Base-by-base conservation (phyloP, 2,329 filamentous ascomycete genomes). In the Onygena corvina region DNA sequence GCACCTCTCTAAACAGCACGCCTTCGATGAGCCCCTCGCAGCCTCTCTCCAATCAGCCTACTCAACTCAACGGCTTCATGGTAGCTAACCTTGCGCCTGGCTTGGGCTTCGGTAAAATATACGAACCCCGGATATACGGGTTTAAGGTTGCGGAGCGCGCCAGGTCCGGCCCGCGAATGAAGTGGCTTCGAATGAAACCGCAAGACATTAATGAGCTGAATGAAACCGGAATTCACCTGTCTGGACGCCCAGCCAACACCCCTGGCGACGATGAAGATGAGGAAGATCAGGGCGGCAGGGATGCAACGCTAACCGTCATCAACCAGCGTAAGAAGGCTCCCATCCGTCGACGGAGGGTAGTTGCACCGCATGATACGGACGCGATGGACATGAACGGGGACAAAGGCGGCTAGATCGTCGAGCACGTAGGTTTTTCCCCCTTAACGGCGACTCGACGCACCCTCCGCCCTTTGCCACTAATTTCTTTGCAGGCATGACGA, bases 91-190 rank as follows among this genome's bases (percentile, higher is more conserved):
- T 95, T 56, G 89, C 84, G 1, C 89, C 92, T 0, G 87, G 88
- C 1, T 75, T 98, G 2, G 92, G 92, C 8, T 72, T 72, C 45
- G 80, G 80, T 52, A 87, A 81, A 64, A 86, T 95, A 60, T 96
- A 96, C 68, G 87, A 95, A 63, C 88, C 92, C 52, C 84, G 83
- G 57, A 96, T 98, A 64, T 98, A 96, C 68, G 92, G 92, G 23
- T 98, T 98, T 72, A 80, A 84, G 53, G 92, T 98, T 18, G 90
- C 86, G 14, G 92, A 96, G 67, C 76, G 89, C 51, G 86, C 92
- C 35, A 80, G 85, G 57, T 88, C 86, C 20, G 92, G 92, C 0
- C 92, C 92, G 9, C 78, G 92, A 53, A 98, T 98, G 92, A 88
- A 89, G 64, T 98, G 92, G 92, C 71, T 98, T 59, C 80, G 92